Evolutionary conservation across 2,329 filamentous ascomycete species (phyloP).

Genomic region (Intubia oerlemansii): DNA sequence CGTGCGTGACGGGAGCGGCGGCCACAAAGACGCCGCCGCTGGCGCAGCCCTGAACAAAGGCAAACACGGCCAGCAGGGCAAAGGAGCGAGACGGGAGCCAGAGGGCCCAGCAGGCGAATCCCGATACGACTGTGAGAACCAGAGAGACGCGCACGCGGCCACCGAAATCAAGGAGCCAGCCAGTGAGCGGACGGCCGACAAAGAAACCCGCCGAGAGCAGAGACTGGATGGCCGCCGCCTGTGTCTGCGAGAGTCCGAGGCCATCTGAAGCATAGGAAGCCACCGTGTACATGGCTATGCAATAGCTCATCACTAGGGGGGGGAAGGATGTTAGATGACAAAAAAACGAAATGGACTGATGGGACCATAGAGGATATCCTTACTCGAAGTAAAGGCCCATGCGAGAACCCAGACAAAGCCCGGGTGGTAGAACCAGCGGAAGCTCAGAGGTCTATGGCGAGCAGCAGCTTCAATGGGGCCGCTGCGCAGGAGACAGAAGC

Average conservation of each 20-base stretch:
- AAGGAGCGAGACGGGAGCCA: slow-evolving; percentile 4
- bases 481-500: background rate
- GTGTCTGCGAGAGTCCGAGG: slow-evolving; percentile 2
- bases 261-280: slow-evolving; percentile 1
- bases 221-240: slow-evolving; percentile 4
- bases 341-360: background rate
- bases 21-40: slow-evolving; percentile 29
- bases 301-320: slow-evolving; percentile 3
- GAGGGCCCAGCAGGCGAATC: slow-evolving; percentile 4
- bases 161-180: slow-evolving; percentile 1
- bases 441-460: background rate
- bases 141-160: slow-evolving; percentile 3
- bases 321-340: background rate
- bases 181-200: slow-evolving; percentile 1
- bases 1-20: slow-evolving; percentile 3
- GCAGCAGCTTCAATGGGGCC: background rate
- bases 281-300: slow-evolving; percentile 2
- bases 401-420: slow-evolving; percentile 2
- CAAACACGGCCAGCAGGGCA: slow-evolving; percentile 4
- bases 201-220: slow-evolving; percentile 2
- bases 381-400: slow-evolving; percentile 1
- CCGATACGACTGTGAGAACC: slow-evolving; percentile 1
- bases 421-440: slow-evolving; percentile 1
- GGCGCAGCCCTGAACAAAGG: slow-evolving; percentile 25
- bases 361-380: background rate